Evolutionary conservation across 129 eudicot species (phyloP).

Genomic region (Arctium minus): DNA sequence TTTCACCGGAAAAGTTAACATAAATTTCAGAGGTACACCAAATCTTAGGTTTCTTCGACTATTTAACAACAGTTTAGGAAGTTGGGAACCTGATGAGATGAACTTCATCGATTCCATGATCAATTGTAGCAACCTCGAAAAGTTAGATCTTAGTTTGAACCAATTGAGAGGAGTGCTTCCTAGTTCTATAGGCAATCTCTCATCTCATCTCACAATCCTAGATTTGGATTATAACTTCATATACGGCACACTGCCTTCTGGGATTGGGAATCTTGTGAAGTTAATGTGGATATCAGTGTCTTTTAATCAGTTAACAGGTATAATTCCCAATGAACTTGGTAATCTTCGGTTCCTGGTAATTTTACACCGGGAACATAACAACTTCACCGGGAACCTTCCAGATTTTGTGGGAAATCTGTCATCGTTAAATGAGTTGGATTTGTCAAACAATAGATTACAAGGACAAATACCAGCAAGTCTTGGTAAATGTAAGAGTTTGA

Average conservation of each 20-base stretch:
- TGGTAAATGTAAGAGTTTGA: constrained; percentile 26
- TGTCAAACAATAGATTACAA: constrained; percentile 20
- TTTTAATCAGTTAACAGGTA: constrained; percentile 21
- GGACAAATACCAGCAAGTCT: constrained; percentile 29
- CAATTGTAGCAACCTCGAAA: constrained; percentile 25
- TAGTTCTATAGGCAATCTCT: constrained; percentile 34
- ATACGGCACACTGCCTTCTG: constrained; percentile 22
- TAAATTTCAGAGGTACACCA: constrained; percentile 7
- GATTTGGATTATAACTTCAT: not conserved
- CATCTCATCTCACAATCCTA: constrained; percentile 18
- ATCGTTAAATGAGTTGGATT: not conserved
- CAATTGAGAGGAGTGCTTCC: constrained; percentile 35
- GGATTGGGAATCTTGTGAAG: constrained; percentile 24
- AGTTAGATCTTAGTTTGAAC: constrained; percentile 4
- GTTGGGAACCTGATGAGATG: constrained; percentile 28
- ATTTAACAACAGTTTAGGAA: constrained; percentile 24
- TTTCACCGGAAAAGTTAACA: constrained; percentile 33
- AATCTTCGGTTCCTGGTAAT: constrained; percentile 10
- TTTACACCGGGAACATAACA: constrained; percentile 6
- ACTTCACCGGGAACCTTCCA: constrained; percentile 32
- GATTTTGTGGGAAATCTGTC: constrained; percentile 28
- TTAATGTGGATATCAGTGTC: not conserved
- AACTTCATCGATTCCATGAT: constrained; percentile 33
- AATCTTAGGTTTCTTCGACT: constrained; percentile 6
- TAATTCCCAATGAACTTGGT: constrained; percentile 36